These are phyloP conservation scores for Alternaria arbusti DNA, from an alignment of 2,329 filamentous ascomycete genomes.

Conservation along the genomic window DNA sequence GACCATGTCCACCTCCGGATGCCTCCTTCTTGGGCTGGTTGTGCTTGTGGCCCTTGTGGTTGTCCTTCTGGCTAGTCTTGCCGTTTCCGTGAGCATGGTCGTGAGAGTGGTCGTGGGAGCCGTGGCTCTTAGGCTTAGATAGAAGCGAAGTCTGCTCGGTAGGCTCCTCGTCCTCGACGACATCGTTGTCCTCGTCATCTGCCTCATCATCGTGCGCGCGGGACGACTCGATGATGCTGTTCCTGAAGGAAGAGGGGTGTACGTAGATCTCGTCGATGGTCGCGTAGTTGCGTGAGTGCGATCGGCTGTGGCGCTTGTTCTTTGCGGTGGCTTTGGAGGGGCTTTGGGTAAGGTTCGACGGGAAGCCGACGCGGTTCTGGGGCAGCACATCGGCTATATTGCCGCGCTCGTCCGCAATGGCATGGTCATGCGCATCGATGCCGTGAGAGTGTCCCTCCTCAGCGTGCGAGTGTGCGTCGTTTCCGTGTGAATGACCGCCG, in stretches of 20 bases:
- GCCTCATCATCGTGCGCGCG: constrained; percentile 63
- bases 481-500: constrained; percentile 62
- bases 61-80: constrained; percentile 34
- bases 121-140: constrained; percentile 40
- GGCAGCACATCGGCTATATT: constrained; percentile 68
- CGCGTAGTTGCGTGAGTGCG: constrained; percentile 60
- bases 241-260: constrained; percentile 86
- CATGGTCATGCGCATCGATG: constrained; percentile 53
- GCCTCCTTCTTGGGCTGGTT: constrained; percentile 71
- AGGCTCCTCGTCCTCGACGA: constrained; percentile 49
- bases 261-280: constrained; percentile 76
- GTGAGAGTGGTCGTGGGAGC: constrained; percentile 15
- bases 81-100: constrained; percentile 15
- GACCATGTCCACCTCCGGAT: constrained; percentile 68
- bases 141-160: constrained; percentile 48
- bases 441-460: constrained; percentile 59
- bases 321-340: constrained; percentile 33
- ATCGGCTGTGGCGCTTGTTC: constrained; percentile 65
- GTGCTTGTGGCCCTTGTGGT: constrained; percentile 80
- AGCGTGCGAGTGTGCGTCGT: constrained; percentile 53
- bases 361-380: constrained; percentile 64
- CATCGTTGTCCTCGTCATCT: constrained; percentile 62
- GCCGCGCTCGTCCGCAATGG: constrained; percentile 63
- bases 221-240: constrained; percentile 89
- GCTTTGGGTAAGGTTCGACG: constrained; percentile 32